phyloP scores from a whole-genome alignment of 164 flowering plant species.

The Dillenia turbinata region DNA sequence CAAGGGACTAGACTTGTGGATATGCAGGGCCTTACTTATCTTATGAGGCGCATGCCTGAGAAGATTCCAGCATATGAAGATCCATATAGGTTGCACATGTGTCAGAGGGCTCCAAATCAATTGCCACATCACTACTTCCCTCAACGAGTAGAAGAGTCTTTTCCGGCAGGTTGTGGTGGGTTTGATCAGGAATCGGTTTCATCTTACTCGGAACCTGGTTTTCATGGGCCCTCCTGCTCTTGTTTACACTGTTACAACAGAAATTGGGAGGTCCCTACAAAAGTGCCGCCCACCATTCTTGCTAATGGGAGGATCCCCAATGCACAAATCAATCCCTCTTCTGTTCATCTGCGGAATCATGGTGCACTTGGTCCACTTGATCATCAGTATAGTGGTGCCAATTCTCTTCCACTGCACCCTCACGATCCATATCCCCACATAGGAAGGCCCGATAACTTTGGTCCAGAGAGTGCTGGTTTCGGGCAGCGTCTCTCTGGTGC shows the following conservation, averaged over 20 bases:
- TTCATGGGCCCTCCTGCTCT: slow-evolving; percentile 58
- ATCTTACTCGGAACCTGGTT: slow-evolving; percentile 30
- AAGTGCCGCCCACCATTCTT: slow-evolving; percentile 27
- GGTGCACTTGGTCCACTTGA: slow-evolving; percentile 25
- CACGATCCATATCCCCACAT: slow-evolving; percentile 25
- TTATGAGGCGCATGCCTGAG: slow-evolving; percentile 29
- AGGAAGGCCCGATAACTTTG: slow-evolving; percentile 45
- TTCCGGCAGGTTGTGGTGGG: slow-evolving; percentile 32
- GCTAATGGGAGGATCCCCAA: slow-evolving; percentile 27
- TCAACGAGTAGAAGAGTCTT: slow-evolving; percentile 30
- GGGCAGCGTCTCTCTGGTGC: slow-evolving; percentile 24
- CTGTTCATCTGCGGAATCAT: slow-evolving; percentile 26
- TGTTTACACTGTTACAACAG: slow-evolving; percentile 51
- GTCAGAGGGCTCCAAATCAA: slow-evolving; percentile 23
- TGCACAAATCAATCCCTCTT: slow-evolving; percentile 24
- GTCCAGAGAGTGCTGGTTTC: slow-evolving; percentile 30
- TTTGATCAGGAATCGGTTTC: slow-evolving; percentile 23
- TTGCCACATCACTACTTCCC: slow-evolving; percentile 24
- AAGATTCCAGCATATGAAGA: slow-evolving; percentile 42
- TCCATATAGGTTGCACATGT: slow-evolving; percentile 30
- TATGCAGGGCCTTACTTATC: slow-evolving; percentile 29
- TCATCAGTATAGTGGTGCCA: slow-evolving; percentile 21
- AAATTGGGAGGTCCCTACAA: slow-evolving; percentile 33
- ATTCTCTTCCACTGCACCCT: slow-evolving; percentile 22
- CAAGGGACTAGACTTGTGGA: slow-evolving; percentile 25